phyloP scores from a whole-genome alignment of 352 stramenopile species.

The Globisporangium radiosum region DNA sequence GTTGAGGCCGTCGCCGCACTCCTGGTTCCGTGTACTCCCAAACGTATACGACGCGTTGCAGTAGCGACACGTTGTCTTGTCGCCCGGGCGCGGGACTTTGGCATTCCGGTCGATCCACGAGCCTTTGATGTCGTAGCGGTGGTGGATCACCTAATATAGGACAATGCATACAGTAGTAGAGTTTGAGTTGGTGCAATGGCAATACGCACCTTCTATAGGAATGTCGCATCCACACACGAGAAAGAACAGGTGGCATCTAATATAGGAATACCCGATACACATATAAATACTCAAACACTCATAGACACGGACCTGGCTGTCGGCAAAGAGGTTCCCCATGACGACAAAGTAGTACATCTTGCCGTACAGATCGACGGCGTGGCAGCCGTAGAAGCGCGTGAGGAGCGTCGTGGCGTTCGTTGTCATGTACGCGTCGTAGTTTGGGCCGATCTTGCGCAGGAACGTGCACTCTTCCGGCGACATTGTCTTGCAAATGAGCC shows the following conservation, averaged over 20 bases:
- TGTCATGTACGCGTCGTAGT: constrained; percentile 85
- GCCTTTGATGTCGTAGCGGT: constrained; percentile 90
- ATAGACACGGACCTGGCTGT: constrained; percentile 46
- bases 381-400: constrained; percentile 87
- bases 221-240: too few species aligned
- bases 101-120: constrained; percentile 86
- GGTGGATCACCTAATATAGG: constrained; percentile 46
- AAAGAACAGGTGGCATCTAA: too few species aligned
- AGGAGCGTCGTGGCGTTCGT: constrained; percentile 79
- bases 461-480: constrained; percentile 81
- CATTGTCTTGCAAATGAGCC: constrained; percentile 90
- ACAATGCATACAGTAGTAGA: too few species aligned
- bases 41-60: constrained; percentile 87
- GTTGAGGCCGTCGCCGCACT: constrained; percentile 81
- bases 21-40: constrained; percentile 74
- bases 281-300: neutral
- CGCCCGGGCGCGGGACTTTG: constrained; percentile 70
- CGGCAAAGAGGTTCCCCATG: constrained; percentile 88
- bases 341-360: constrained; percentile 92
- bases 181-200: too few species aligned
- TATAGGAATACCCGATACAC: neutral
- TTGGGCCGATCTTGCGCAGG: constrained; percentile 77
- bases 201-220: too few species aligned
- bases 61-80: constrained; percentile 79
- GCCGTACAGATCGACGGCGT: constrained; percentile 84